Conservation (phyloP, 2,329 filamentous ascomycete species). For the Exophiala viscosa region DNA sequence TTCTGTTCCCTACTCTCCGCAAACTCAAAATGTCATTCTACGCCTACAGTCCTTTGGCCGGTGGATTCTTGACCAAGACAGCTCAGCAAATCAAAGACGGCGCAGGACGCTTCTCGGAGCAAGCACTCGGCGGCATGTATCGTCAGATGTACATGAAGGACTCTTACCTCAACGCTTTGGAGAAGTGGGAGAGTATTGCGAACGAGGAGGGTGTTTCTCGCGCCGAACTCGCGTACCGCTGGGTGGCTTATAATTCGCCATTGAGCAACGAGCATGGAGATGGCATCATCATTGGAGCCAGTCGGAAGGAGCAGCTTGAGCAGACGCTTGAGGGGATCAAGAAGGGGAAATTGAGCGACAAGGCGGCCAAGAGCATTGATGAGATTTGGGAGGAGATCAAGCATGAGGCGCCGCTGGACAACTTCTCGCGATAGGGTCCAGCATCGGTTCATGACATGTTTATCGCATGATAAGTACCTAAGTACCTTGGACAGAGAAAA, state of each 20-base stretch:
- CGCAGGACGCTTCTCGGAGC: slow-evolving; percentile 32
- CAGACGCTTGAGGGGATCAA: slow-evolving; percentile 29
- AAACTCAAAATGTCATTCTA: slow-evolving; percentile 32
- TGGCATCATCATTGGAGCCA: slow-evolving; percentile 36
- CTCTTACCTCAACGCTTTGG: slow-evolving; percentile 32
- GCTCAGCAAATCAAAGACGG: slow-evolving; percentile 31
- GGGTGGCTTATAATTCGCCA: slow-evolving; percentile 34
- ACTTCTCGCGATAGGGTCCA: slow-evolving; percentile 12
- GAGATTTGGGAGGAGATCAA: slow-evolving; percentile 32
- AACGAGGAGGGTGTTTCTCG: slow-evolving; percentile 29
- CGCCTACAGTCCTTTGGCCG: slow-evolving; percentile 32
- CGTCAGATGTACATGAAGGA: slow-evolving; percentile 30
- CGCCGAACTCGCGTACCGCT: slow-evolving; percentile 37
- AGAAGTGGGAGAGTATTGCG: slow-evolving; percentile 31
- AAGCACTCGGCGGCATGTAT: slow-evolving; percentile 28
- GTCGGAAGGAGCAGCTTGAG: slow-evolving; percentile 32
- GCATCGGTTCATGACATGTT: no score
- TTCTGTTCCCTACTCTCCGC: slow-evolving; percentile 37
- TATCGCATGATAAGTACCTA: neutral
- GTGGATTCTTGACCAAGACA: slow-evolving; percentile 37
- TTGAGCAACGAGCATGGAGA: slow-evolving; percentile 31
- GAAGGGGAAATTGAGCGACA: slow-evolving; percentile 34
- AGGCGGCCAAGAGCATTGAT: slow-evolving; percentile 27
- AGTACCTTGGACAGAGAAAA: neutral
- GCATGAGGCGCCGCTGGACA: slow-evolving; percentile 30